A percentile compares a stretch with the other conserved stretches of the same genome.
phyloP scores from a whole-genome alignment of 2,329 filamentous ascomycete genomes.

The Botrytis fragariae region DNA sequence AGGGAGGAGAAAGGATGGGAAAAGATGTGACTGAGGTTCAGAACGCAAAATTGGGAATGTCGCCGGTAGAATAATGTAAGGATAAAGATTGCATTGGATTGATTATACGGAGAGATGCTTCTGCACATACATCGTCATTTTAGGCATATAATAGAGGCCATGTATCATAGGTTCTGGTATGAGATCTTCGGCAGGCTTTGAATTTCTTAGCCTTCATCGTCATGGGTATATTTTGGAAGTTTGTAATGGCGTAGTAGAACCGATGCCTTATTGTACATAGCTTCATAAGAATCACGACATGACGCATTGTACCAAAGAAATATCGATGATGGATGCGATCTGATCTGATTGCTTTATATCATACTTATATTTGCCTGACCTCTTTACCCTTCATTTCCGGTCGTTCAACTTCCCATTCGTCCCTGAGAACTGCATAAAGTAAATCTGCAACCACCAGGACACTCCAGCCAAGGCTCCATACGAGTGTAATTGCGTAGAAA shows the following conservation, averaged over 20 bases:
- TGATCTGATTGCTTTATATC: slow-evolving; percentile 13
- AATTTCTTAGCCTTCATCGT: background rate
- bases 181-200: background rate
- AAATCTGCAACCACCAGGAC: slow-evolving; percentile 77
- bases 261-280: background rate
- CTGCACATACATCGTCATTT: background rate
- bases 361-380: slow-evolving; percentile 45
- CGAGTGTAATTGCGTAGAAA: slow-evolving; percentile 98
- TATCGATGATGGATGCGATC: background rate
- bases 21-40: too few relatives aligned
- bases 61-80: background rate
- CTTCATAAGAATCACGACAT: background rate
- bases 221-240: background rate
- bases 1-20: background rate
- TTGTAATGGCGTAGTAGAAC: background rate
- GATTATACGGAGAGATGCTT: background rate
- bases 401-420: slow-evolving; percentile 90
- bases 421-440: slow-evolving; percentile 81
- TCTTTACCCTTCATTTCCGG: slow-evolving; percentile 90
- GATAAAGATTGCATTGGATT: background rate
- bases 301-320: background rate
- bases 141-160: background rate
- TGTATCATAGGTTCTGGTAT: too few relatives aligned
- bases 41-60: background rate
- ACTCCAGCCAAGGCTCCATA: slow-evolving; percentile 90